A percentile compares a stretch with the other conserved stretches of the same genome.
Conservation (phyloP, 2,329 filamentous ascomycete genomes). For the Trichoderma simmonsii region DNA sequence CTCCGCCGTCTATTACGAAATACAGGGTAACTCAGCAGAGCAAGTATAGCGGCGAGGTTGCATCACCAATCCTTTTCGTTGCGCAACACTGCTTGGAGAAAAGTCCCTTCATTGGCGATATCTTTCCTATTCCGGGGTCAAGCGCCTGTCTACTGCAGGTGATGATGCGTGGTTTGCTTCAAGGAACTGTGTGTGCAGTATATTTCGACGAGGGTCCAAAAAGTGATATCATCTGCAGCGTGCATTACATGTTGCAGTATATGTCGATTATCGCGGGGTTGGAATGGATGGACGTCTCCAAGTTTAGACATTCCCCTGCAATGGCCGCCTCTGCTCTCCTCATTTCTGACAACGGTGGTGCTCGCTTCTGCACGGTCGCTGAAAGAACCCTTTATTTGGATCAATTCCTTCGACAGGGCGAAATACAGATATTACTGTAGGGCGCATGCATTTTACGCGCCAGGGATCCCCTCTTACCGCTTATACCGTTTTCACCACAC, state of each 20-base stretch:
- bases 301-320: background rate
- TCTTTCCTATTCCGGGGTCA: background rate
- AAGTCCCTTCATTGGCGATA: background rate
- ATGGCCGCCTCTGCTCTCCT: background rate
- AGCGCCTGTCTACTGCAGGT: background rate
- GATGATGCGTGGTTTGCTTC: background rate
- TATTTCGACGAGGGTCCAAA: background rate
- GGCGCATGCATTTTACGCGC: background rate
- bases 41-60: background rate
- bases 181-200: background rate
- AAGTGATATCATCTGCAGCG: slow-evolving; percentile 14
- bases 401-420: background rate
- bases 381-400: background rate
- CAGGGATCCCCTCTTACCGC: background rate
- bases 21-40: slow-evolving; percentile 6
- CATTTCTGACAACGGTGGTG: background rate
- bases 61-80: background rate
- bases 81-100: background rate
- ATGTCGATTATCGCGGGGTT: slow-evolving; percentile 12
- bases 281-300: background rate
- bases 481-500: background rate
- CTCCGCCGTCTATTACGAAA: background rate
- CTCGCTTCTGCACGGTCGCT: background rate
- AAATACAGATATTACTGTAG: background rate
- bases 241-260: background rate